These are phyloP conservation scores for Meyerozyma smithsonii DNA, from an alignment of 1,139 yeast species.

Conservation along the genomic window DNA sequence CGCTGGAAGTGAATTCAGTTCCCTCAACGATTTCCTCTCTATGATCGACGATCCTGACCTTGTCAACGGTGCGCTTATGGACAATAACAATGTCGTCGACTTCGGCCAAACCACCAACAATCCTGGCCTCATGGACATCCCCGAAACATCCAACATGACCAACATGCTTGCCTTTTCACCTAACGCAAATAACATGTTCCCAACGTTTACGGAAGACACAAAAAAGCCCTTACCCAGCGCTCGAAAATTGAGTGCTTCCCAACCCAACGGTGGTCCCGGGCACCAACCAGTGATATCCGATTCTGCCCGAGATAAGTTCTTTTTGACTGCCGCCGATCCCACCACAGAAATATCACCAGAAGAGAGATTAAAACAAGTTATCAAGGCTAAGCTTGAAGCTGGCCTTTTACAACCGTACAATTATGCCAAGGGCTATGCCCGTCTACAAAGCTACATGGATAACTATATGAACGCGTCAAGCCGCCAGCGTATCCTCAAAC, in stretches of 20 bases:
- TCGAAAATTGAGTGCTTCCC: slow-evolving; percentile 1
- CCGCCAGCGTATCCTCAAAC: slow-evolving; percentile 82
- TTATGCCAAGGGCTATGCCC: slow-evolving; percentile 89
- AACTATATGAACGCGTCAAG: slow-evolving; percentile 84
- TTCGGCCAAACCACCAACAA: slow-evolving; percentile 9
- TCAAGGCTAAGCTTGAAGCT: slow-evolving; percentile 91
- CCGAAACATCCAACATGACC: slow-evolving; percentile 5
- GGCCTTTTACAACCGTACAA: slow-evolving; percentile 91
- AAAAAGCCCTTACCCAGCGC: not conserved
- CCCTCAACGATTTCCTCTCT: slow-evolving; percentile 81
- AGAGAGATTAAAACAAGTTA: slow-evolving; percentile 90
- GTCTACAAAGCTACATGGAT: slow-evolving; percentile 89
- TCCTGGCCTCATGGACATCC: slow-evolving; percentile 1
- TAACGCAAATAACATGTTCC: slow-evolving; percentile 16
- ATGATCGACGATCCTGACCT: slow-evolving; percentile 84
- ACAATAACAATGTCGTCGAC: slow-evolving; percentile 27
- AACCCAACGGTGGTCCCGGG: slow-evolving; percentile 5
- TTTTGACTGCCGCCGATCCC: slow-evolving; percentile 96
- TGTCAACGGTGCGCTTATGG: slow-evolving; percentile 47
- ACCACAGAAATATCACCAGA: slow-evolving; percentile 93
- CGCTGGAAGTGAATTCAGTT: slow-evolving; percentile 89
- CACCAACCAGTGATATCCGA: slow-evolving; percentile 57
- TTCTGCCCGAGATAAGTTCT: slow-evolving; percentile 88
- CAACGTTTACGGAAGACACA: slow-evolving; percentile 8
- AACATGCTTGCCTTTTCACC: slow-evolving; percentile 26